Evolutionary conservation across 257 asterid species (phyloP), one percentile per base, ranked within the genome.

Genomic region (Echites panduratus): DNA sequence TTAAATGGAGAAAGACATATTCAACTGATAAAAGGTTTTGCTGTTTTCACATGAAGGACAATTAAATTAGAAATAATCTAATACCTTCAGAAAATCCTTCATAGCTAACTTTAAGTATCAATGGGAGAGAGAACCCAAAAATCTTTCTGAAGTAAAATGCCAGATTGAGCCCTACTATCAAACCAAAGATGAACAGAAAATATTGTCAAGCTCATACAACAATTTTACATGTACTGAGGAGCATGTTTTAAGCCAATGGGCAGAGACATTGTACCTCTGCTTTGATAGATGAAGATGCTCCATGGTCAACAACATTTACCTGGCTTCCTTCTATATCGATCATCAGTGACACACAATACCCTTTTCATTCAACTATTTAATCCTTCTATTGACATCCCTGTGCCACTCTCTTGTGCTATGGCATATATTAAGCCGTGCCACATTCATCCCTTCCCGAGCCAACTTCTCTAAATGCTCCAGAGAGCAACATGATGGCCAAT

Each of bases 361-460:
- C 32, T 82, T 88, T 26, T 83, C 86, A 74, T 91, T 91, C 91
- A 89, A 77, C 78, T 70, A 82, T 86, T 88, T 89, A 54, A 91
- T 84, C 77, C 83, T 91, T 83, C 88, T 81, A 77, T 89, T 89
- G 52, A 87, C 94, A 81, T 88, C 91, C 68, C 50, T 70, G 54
- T 88, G 96, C 96, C 96, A 89, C 70, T 91, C 93, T 77, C 90
- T 91, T 6, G 91, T 76, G 68, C 77, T 87, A 68, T 89, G 97
- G 49, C 96, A 91, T 95, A 89, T 87, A 68, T 91, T 89, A 32
- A 91, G 90, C 91, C 96, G 81, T 53, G 97, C 96, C 71, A 89
- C 97, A 72, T 89, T 87, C 96, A 89, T 91, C 40, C 97, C 96
- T 22, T 81, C 92, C 76, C 62, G 7, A 17, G 97, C 96, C 83